These are phyloP conservation scores for Exophiala sp. DNA, from an alignment of 2,329 filamentous ascomycete species.

Conservation along the genomic window DNA sequence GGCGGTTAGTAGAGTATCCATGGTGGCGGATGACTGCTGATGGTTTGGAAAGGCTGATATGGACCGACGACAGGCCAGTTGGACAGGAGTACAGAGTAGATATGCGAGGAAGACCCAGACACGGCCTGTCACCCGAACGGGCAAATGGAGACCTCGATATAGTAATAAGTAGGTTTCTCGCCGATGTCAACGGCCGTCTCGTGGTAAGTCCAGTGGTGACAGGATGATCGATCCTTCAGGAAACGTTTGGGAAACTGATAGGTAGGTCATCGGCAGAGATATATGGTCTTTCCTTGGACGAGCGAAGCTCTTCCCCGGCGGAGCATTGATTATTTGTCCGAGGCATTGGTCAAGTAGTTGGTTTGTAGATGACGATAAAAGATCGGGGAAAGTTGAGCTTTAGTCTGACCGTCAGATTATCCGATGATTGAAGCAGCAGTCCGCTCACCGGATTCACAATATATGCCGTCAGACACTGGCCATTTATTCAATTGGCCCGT, in stretches of 20 bases:
- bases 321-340: neutral
- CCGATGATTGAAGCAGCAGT: neutral
- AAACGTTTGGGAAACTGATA: no score
- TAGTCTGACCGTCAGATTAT: neutral
- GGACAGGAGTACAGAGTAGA: neutral
- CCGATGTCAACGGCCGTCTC: neutral
- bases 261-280: neutral
- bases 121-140: neutral
- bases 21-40: slow-evolving; percentile 25
- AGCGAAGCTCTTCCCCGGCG: neutral
- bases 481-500: neutral
- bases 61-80: neutral
- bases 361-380: neutral
- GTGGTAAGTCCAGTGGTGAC: neutral
- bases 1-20: slow-evolving; percentile 60
- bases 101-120: neutral
- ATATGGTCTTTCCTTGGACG: neutral
- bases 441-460: neutral
- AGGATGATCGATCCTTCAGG: no score
- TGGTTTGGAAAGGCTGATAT: neutral
- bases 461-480: neutral
- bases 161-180: neutral
- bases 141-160: neutral
- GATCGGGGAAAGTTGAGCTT: neutral
- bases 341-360: neutral